phyloP scores from a whole-genome alignment of 108 stramenopile species.

The Cyclotella atomus region DNA sequence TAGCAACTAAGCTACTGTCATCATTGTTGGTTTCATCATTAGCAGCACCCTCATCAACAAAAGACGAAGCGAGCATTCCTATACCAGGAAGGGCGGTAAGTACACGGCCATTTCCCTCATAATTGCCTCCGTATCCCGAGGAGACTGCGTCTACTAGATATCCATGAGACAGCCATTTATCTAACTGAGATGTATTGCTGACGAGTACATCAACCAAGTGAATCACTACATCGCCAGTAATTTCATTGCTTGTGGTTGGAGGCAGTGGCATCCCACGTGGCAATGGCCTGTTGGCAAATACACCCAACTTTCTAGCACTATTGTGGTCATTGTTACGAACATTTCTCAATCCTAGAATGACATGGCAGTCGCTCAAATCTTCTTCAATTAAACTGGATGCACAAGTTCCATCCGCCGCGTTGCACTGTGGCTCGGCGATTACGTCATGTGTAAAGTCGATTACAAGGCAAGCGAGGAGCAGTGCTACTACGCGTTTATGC shows the following conservation, averaged over 20 bases:
- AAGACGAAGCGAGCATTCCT: conserved; percentile 26
- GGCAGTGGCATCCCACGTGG: conserved; percentile 9
- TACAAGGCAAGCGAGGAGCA: not conserved
- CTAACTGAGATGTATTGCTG: not conserved
- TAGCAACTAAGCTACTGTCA: not conserved
- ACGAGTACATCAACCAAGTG: conserved; percentile 33
- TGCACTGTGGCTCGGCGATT: not conserved
- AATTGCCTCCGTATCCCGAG: conserved; percentile 41
- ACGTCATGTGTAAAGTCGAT: not conserved
- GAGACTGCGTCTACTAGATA: conserved; percentile 15
- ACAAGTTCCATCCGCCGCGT: not conserved
- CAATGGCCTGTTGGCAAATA: not conserved
- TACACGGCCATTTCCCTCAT: conserved; percentile 28
- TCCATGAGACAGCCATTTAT: conserved; percentile 20
- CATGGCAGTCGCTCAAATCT: not conserved
- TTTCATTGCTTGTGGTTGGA: conserved; percentile 1
- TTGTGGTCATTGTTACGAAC: not conserved
- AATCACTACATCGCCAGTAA: conserved; percentile 23
- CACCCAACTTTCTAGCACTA: not conserved
- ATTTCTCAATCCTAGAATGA: not conserved
- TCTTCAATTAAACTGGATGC: not conserved
- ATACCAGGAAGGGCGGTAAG: conserved; percentile 23
- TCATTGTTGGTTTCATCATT: not conserved
- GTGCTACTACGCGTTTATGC: not conserved
- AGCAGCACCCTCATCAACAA: not conserved